These are phyloP conservation scores for Diplosphaera chodatii DNA, from an alignment of 139 green algal genomes.

Conservation along the genomic window DNA sequence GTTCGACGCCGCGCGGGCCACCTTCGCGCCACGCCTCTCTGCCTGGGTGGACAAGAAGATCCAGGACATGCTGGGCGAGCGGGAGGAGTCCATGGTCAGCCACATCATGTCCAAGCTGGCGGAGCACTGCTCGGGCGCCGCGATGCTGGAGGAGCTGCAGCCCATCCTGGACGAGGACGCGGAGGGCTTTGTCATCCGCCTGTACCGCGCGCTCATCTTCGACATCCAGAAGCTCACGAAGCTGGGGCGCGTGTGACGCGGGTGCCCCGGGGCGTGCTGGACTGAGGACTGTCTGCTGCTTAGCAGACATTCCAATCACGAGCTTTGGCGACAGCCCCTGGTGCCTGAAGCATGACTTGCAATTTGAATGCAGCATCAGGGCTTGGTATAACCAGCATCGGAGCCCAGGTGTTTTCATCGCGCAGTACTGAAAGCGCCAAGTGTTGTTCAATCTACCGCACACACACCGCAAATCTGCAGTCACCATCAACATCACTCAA, in stretches of 20 bases:
- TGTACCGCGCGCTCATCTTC: constrained; percentile 88
- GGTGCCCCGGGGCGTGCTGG: too few relatives aligned
- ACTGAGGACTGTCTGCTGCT: too few relatives aligned
- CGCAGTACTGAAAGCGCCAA: too few relatives aligned
- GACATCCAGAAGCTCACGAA: constrained; percentile 51
- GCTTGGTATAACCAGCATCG: too few relatives aligned
- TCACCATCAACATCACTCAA: too few relatives aligned
- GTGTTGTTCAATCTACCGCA: too few relatives aligned
- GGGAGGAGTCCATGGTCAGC: constrained; percentile 42
- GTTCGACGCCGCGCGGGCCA: constrained; percentile 40
- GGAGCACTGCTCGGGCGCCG: constrained; percentile 18
- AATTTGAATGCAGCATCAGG: too few relatives aligned
- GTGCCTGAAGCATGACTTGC: too few relatives aligned
- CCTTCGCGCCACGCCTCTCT: constrained; percentile 22
- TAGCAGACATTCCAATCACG: too few relatives aligned
- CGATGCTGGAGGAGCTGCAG: constrained; percentile 57
- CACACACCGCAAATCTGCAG: too few relatives aligned
- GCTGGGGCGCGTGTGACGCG: neutral
- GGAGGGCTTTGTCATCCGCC: constrained; percentile 81
- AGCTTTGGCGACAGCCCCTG: too few relatives aligned
- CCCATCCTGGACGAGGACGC: constrained; percentile 77
- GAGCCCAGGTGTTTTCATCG: too few relatives aligned
- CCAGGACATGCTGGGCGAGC: constrained; percentile 54
- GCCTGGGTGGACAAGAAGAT: constrained; percentile 80
- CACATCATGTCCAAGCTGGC: constrained; percentile 55